Conservation (phyloP, 73 alveolate genomes). For the Symbiodinium pilosum region DNA sequence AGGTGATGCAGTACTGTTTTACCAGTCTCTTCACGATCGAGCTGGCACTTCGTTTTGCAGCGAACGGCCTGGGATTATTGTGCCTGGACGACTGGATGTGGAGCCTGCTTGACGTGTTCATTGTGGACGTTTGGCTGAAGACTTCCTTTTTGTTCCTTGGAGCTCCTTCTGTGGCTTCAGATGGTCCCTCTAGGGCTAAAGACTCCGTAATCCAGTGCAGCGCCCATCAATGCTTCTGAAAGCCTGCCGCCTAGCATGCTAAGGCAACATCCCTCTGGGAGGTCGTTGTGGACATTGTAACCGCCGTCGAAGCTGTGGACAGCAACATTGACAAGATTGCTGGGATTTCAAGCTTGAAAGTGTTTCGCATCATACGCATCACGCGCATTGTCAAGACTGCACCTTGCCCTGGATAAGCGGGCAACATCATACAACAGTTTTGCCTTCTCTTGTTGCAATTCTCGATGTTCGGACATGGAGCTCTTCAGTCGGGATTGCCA, state of each 20-base stretch:
- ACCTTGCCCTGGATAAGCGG: background rate
- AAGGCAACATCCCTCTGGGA: slow-evolving; percentile 1
- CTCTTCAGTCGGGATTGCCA: too few species aligned
- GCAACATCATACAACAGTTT: too few species aligned
- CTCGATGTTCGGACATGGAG: too few species aligned
- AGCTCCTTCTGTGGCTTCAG: too few species aligned
- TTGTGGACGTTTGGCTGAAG: background rate
- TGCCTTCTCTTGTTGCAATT: too few species aligned
- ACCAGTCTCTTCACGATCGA: background rate
- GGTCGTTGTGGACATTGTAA: background rate
- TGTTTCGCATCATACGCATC: background rate
- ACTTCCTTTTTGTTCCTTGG: too few species aligned
- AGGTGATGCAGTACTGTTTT: slow-evolving; percentile 2
- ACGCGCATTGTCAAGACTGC: slow-evolving; percentile 22
- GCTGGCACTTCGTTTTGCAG: background rate
- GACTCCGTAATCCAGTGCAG: too few species aligned
- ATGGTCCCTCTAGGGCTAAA: too few species aligned
- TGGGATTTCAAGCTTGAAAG: background rate
- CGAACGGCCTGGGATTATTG: background rate
- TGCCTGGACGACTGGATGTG: slow-evolving; percentile 15
- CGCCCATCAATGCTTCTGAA: too few species aligned
- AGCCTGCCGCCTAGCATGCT: background rate
- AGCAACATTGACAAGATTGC: background rate
- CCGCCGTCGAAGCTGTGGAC: background rate
- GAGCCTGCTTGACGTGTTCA: background rate